Conservation (phyloP, 2,329 filamentous ascomycete genomes). For the Huntiella moniliformis region DNA sequence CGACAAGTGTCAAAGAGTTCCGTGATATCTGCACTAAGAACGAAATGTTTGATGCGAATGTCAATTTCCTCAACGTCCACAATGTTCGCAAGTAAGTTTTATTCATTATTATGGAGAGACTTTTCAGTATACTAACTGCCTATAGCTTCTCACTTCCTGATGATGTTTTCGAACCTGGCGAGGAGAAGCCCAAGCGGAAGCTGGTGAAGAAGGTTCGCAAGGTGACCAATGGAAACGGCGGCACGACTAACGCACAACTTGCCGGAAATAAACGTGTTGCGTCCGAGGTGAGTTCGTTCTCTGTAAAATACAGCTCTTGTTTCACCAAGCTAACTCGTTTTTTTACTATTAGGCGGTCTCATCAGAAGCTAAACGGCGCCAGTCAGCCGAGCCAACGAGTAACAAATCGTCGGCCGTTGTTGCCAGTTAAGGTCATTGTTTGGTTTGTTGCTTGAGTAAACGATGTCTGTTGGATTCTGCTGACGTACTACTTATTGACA, state of each 20-base stretch:
- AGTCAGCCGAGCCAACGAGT: no score
- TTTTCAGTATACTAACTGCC: conserved; percentile 11
- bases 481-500: no score
- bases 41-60: conserved; percentile 54
- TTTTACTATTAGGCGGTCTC: no score
- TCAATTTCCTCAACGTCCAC: conserved; percentile 63
- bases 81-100: conserved; percentile 64
- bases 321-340: no score
- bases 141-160: conserved; percentile 67
- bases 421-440: no score
- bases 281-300: neutral
- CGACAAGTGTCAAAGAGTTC: conserved; percentile 70
- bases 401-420: no score
- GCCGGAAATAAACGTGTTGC: neutral
- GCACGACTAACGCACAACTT: conserved; percentile 6
- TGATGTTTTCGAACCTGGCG: conserved; percentile 71
- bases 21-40: conserved; percentile 63
- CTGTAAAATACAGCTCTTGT: no score
- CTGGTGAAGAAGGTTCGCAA: conserved; percentile 20
- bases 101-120: neutral
- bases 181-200: conserved; percentile 50
- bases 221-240: conserved; percentile 11
- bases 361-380: no score
- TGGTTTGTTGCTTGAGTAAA: no score
- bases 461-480: no score